A percentile compares a stretch with the other conserved stretches of the same genome.
Evolutionary conservation across 2,329 filamentous ascomycete genomes (phyloP).

Genomic region (Amauroascus verrucosus): DNA sequence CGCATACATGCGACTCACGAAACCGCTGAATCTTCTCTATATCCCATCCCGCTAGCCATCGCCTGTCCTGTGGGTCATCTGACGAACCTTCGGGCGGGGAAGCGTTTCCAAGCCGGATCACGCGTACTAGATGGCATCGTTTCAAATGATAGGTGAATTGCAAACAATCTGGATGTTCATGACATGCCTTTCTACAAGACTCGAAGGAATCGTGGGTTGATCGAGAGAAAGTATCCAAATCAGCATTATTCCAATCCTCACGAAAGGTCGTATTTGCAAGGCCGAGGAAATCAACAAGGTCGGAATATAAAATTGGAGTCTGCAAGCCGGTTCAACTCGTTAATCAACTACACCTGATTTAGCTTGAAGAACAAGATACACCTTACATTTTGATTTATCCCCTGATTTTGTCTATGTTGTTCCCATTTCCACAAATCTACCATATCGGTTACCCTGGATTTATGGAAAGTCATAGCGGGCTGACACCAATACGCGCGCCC

Average conservation of each 20-base stretch:
- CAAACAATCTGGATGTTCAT: background rate
- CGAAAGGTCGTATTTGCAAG: background rate
- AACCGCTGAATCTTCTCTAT: background rate
- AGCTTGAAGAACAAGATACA: background rate
- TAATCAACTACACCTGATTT: background rate
- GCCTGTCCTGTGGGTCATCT: background rate
- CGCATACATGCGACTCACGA: background rate
- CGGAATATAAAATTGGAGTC: background rate
- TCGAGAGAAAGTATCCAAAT: background rate
- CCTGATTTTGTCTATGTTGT: background rate
- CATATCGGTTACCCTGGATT: background rate
- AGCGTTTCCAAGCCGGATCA: background rate
- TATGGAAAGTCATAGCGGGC: background rate
- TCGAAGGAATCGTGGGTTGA: background rate
- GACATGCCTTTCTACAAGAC: slow-evolving; percentile 1
- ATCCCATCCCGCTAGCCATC: background rate
- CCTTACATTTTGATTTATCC: background rate
- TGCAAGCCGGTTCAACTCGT: background rate
- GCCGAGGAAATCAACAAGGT: background rate
- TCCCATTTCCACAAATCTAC: background rate
- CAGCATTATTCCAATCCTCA: background rate
- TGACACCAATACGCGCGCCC: slow-evolving; percentile 1
- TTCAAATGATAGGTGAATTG: slow-evolving; percentile 2
- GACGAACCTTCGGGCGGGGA: background rate
- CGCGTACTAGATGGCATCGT: background rate